Conservation (phyloP, 2,329 filamentous ascomycete genomes). For the Aureobasidium sp. region DNA sequence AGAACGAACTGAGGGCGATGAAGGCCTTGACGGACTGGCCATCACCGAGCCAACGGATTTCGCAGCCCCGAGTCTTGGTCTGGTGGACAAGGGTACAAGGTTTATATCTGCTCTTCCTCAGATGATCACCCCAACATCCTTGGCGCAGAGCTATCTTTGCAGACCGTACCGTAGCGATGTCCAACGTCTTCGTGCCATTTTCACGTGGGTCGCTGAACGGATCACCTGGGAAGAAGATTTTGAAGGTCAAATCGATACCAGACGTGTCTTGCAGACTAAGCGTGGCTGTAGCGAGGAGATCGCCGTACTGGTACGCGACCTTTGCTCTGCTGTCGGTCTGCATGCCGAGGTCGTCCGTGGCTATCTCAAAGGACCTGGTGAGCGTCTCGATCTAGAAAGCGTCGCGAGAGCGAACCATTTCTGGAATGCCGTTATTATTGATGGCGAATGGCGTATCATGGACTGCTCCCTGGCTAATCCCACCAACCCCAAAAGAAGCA, state of each 20-base stretch:
- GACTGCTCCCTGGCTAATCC: slow-evolving; percentile 89
- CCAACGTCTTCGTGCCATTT: slow-evolving; percentile 86
- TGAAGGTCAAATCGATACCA: slow-evolving; percentile 75
- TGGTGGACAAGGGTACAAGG: slow-evolving; percentile 93
- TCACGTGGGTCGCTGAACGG: slow-evolving; percentile 95
- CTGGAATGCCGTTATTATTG: slow-evolving; percentile 93
- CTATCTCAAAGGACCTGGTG: slow-evolving; percentile 85
- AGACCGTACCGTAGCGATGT: slow-evolving; percentile 91
- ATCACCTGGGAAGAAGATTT: slow-evolving; percentile 94
- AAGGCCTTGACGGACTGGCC: slow-evolving; percentile 75
- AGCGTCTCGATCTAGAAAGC: slow-evolving; percentile 70
- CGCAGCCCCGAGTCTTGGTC: slow-evolving; percentile 58
- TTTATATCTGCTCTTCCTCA: slow-evolving; percentile 81
- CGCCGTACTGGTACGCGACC: slow-evolving; percentile 78
- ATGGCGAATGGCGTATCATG: slow-evolving; percentile 93
- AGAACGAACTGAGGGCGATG: slow-evolving; percentile 80
- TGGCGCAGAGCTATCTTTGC: slow-evolving; percentile 89
- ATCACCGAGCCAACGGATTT: slow-evolving; percentile 81
- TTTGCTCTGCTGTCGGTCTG: slow-evolving; percentile 85
- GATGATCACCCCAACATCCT: slow-evolving; percentile 69
- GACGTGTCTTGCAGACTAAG: slow-evolving; percentile 75
- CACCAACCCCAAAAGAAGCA: slow-evolving; percentile 71
- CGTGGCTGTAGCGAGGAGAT: slow-evolving; percentile 86
- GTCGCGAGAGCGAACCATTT: slow-evolving; percentile 89
- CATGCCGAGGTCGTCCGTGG: slow-evolving; percentile 82